These are phyloP conservation scores for Parasitella parasitica DNA, from an alignment of 371 early-diverging fungal genomes.

Conservation along the genomic window DNA sequence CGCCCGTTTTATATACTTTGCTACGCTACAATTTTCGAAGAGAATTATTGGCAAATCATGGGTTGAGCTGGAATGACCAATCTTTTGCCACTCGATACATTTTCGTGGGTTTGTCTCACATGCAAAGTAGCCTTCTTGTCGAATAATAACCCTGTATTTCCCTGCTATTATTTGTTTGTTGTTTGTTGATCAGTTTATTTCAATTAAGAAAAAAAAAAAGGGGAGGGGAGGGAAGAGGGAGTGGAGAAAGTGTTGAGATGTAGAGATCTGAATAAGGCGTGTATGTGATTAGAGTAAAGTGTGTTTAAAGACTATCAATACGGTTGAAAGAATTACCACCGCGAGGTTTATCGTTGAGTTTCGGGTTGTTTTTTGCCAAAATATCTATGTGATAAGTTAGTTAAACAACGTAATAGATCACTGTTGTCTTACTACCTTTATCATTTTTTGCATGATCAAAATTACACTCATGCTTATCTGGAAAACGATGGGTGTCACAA, in stretches of 20 bases:
- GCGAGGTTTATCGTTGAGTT: constrained; percentile 73
- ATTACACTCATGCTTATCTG: constrained; percentile 77
- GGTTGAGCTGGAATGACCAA: constrained; percentile 6
- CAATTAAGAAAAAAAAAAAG: neutral
- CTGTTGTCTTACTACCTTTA: too few species aligned
- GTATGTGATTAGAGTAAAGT: neutral
- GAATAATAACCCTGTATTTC: neutral
- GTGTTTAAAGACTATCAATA: constrained; percentile 52
- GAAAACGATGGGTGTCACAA: constrained; percentile 78
- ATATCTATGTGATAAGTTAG: too few species aligned
- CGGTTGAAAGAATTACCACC: constrained; percentile 81
- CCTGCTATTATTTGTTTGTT: neutral
- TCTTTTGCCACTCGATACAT: constrained; percentile 1
- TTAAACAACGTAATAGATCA: too few species aligned
- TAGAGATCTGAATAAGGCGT: neutral
- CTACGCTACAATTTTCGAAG: too few species aligned
- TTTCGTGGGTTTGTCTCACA: neutral
- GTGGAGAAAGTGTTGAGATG: neutral
- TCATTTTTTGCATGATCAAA: constrained; percentile 77
- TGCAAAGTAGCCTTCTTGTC: neutral
- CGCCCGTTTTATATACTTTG: too few species aligned
- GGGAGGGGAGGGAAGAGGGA: neutral
- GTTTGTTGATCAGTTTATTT: neutral
- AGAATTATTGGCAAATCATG: neutral
- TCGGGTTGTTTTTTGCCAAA: constrained; percentile 77